These are phyloP conservation scores for Thielaviopsis euricoi DNA, from an alignment of 2,329 filamentous ascomycete species.

Conservation along the genomic window DNA sequence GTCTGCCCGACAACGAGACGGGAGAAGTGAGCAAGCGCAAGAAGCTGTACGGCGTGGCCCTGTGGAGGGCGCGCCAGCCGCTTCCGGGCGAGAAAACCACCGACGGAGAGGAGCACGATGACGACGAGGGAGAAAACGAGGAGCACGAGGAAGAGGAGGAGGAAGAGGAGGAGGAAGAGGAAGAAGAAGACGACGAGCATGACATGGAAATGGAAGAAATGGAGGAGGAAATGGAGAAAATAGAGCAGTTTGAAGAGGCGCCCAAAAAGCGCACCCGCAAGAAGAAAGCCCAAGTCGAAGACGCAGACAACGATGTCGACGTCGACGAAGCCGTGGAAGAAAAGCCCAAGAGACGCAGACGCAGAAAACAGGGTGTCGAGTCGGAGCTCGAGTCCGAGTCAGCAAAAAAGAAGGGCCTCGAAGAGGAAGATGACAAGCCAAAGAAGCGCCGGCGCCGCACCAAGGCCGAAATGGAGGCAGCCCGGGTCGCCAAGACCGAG, in stretches of 20 bases:
- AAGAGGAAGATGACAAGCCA: background rate
- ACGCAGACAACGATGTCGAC: too few relatives aligned
- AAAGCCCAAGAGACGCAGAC: background rate
- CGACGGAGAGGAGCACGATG: background rate
- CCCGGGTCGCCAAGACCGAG: background rate
- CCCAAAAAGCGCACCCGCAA: conserved; percentile 2
- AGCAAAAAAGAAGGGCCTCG: background rate
- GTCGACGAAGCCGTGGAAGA: background rate
- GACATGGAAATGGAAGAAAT: background rate
- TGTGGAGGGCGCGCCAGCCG: background rate
- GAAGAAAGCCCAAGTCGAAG: background rate
- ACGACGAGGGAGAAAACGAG: background rate
- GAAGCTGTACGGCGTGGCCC: conserved; percentile 1
- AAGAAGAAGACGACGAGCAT: background rate
- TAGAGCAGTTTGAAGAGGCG: background rate
- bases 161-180: background rate
- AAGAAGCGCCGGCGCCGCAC: background rate
- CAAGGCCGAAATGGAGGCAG: background rate
- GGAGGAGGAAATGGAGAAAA: background rate
- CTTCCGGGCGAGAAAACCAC: background rate
- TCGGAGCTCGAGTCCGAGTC: background rate
- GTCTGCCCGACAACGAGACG: conserved; percentile 8
- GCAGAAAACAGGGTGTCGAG: background rate
- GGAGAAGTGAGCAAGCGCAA: background rate
- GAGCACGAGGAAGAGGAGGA: background rate